Evolutionary conservation across 2,329 filamentous ascomycete species (phyloP), one percentile per base, ranked within the genome.

Genomic region (Malbranchea cinnamomea): DNA sequence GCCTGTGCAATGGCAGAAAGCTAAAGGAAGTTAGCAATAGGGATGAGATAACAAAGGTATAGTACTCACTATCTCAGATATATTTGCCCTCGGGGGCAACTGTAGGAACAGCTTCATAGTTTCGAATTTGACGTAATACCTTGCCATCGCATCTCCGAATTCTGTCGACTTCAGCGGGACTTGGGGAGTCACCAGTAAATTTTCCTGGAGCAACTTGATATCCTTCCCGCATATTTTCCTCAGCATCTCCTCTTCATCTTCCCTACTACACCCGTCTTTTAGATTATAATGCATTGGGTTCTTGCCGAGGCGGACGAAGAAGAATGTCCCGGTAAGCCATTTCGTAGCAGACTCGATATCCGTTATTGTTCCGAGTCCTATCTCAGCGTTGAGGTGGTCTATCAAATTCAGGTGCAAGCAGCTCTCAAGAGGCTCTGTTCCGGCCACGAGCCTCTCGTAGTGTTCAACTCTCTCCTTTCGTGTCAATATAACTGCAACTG

Each of bases 311-410:
- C 83, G 68, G 21, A 89, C 74, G 37, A 75, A 78, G 6, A 91
- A 59, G 42, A 91, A 91, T 0, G 82, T 89, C 1, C 80, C 72
- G 5, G 59, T 59, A 12, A 92, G 68, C 82, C 82, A 92, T 37
- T 59, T 64, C 37, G 74, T 74, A 7, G 82, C 82, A 0, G 74
- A 70, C 1, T 62, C 48, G 0, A 76, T 48, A 40, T 76, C 67
- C 4, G 57, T 66, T 31, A 91, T 72, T 0, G 78, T 84, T 0
- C 78, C 75, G 1, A 91, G 60, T 1, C 76, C 75, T 27, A 87
- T 77, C 45, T 91, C 82, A 2, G 82, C 82, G 45, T 91, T 91
- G 24, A 92, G 53, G 44, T 91, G 81, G 39, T 87, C 80, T 28
- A 85, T 75, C 1, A 92, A 56, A 41, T 87, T 83, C 16, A 72